A percentile compares a stretch with the other conserved stretches of the same genome.
These are phyloP conservation scores for Leccinum angustisporum DNA, from an alignment of 1,284 basidiomycete species.

Conservation along the genomic window DNA sequence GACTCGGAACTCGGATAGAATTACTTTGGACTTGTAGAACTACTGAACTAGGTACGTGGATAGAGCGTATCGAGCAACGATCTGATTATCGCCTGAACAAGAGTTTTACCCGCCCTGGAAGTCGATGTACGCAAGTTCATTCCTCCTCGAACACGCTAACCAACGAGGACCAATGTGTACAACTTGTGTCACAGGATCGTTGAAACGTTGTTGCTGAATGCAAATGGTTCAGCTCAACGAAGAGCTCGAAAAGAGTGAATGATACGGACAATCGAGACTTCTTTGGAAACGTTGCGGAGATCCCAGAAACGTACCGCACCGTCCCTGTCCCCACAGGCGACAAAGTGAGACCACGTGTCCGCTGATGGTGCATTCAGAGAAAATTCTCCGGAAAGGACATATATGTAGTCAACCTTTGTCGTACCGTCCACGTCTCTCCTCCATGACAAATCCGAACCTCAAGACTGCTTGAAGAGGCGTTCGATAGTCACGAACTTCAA, in stretches of 20 bases:
- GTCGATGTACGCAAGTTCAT: constrained; percentile 24
- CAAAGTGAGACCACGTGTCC: constrained; percentile 33
- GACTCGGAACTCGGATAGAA: background rate
- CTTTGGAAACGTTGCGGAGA: constrained; percentile 38
- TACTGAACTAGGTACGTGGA: background rate
- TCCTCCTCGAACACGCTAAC: constrained; percentile 39
- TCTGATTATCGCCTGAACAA: background rate
- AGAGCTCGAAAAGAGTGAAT: background rate
- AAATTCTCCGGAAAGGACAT: background rate
- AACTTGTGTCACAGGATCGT: constrained; percentile 41
- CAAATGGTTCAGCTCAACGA: background rate
- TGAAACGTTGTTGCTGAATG: constrained; percentile 36
- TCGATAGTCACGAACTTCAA: constrained; percentile 50
- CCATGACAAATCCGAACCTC: constrained; percentile 45
- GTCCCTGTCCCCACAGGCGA: constrained; percentile 45
- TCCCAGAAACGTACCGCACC: constrained; percentile 51
- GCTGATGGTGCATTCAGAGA: constrained; percentile 22
- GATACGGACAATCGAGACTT: constrained; percentile 32
- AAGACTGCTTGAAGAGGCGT: constrained; percentile 36
- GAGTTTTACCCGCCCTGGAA: constrained; percentile 6
- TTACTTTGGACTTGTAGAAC: background rate
- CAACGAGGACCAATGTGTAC: constrained; percentile 34
- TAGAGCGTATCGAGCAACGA: constrained; percentile 4
- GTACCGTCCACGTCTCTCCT: constrained; percentile 42
- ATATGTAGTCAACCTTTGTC: constrained; percentile 39